Conservation (phyloP, 2,329 filamentous ascomycete species). For the Stagonosporopsis vannaccii region DNA sequence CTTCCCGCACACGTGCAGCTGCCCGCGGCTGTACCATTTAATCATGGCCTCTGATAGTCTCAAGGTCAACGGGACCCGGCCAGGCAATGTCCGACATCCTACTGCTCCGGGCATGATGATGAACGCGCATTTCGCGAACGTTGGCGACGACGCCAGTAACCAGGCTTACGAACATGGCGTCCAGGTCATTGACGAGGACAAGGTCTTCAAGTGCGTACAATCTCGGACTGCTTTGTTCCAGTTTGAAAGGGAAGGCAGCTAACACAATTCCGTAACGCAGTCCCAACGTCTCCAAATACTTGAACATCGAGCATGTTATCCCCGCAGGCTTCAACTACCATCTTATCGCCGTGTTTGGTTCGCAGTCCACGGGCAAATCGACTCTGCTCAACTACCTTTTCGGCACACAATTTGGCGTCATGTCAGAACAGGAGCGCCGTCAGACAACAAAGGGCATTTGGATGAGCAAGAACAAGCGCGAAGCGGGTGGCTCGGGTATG, state of each 20-base stretch:
- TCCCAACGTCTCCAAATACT: slow-evolving; percentile 79
- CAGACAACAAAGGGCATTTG: slow-evolving; percentile 99
- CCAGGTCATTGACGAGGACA: slow-evolving; percentile 95
- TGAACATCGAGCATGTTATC: slow-evolving; percentile 79
- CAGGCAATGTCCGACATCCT: slow-evolving; percentile 48
- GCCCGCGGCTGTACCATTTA: slow-evolving; percentile 27
- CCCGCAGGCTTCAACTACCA: slow-evolving; percentile 98
- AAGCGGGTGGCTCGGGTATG: slow-evolving; percentile 67
- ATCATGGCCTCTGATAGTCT: slow-evolving; percentile 42
- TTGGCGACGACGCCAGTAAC: slow-evolving; percentile 68
- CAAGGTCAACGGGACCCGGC: slow-evolving; percentile 47
- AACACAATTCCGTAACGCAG: slow-evolving; percentile 56
- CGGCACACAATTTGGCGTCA: slow-evolving; percentile 94
- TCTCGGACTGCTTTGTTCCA: not conserved
- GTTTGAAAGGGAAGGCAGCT: slow-evolving; percentile 23
- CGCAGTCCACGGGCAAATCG: slow-evolving; percentile 97
- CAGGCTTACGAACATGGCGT: slow-evolving; percentile 89
- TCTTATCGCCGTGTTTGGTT: slow-evolving; percentile 97
- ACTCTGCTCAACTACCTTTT: slow-evolving; percentile 96
- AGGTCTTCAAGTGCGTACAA: slow-evolving; percentile 86
- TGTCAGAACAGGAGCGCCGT: slow-evolving; percentile 91
- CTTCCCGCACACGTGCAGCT: slow-evolving; percentile 41
- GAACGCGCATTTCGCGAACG: slow-evolving; percentile 82
- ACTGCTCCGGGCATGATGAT: slow-evolving; percentile 60
- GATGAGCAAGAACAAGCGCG: slow-evolving; percentile 94